These are phyloP conservation scores for Barnettozyma pratensis DNA, from an alignment of 805 yeast genomes.

Conservation along the genomic window DNA sequence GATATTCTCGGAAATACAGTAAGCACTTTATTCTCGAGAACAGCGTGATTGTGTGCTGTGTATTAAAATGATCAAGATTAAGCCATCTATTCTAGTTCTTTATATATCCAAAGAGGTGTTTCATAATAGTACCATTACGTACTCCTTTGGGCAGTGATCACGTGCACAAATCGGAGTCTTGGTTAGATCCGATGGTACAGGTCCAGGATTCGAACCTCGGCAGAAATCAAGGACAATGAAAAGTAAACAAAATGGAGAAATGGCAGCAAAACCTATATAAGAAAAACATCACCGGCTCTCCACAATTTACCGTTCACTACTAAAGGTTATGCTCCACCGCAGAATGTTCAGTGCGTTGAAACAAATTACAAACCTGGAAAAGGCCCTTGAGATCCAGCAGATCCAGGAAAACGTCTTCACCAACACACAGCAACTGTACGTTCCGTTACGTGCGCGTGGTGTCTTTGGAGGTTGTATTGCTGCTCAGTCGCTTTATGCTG, in stretches of 20 bases:
- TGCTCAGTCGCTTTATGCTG: slow-evolving; percentile 61
- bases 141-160: no score
- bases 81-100: no score
- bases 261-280: not conserved
- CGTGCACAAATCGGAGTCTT: no score
- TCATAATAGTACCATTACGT: no score
- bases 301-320: no score
- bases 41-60: no score
- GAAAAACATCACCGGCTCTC: no score
- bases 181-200: not conserved
- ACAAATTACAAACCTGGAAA: slow-evolving; percentile 14
- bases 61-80: no score
- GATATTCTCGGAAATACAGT: no score
- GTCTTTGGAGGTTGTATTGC: slow-evolving; percentile 68
- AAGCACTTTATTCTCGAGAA: no score
- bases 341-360: slow-evolving; percentile 5
- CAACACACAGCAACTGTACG: slow-evolving; percentile 21
- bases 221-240: not conserved
- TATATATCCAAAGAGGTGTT: no score
- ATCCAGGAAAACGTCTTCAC: slow-evolving; percentile 13
- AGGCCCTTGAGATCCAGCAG: slow-evolving; percentile 10
- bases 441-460: slow-evolving; percentile 55
- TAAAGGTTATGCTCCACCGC: not conserved
- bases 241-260: not conserved
- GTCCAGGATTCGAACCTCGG: not conserved